Base-by-base conservation (phyloP, 2,329 filamentous ascomycete species). In the Colletotrichum sp. region DNA sequence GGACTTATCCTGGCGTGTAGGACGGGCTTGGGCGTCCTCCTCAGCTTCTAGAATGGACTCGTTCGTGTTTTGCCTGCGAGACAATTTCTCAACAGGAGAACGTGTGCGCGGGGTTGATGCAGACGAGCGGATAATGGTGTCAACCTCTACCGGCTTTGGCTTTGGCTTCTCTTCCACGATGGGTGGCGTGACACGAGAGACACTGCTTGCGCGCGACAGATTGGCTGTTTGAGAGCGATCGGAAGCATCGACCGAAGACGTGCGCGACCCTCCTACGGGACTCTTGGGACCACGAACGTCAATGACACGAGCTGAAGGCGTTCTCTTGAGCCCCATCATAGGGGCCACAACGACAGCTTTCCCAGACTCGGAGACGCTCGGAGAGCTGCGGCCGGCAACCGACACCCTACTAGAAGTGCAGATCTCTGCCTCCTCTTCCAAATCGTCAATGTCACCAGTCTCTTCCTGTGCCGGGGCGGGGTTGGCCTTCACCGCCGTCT, bases 351-450 rank as follows among this genome's bases (percentile, higher is more conserved):
- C 83, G 36, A 83, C 81, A 69, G 79, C 85, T 76, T 78, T 87
- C 32, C 84, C 85, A 55, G 83, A 82, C 9, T 91, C 90, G 1
- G 89, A 89, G 3, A 83, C 81, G 4, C 88, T 83, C 3, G 89
- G 88, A 1, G 89, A 90, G 36, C 86, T 86, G 77, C 87, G 87
- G 38, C 89, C 89, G 34, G 86, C 86, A 30, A 91, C 86, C 5
- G 90, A 92, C 10, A 92, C 85, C 43, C 90, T 85, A 5, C 90
- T 87, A 0, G 90, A 90, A 0, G 89, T 92, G 70, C 92, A 77
- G 34, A 92, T 90, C 78, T 91, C 85, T 4, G 90, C 89, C 78
- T 90, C 87, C 78, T 90, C 77, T 81, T 89, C 78, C 79, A 88
- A 71, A 78, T 92, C 82, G 78, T 90, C 78, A 81, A 88, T 78